A percentile compares a stretch with the other conserved stretches of the same genome.
Conservation (phyloP, 1,139 yeast genomes). For the Candida smagusa region DNA sequence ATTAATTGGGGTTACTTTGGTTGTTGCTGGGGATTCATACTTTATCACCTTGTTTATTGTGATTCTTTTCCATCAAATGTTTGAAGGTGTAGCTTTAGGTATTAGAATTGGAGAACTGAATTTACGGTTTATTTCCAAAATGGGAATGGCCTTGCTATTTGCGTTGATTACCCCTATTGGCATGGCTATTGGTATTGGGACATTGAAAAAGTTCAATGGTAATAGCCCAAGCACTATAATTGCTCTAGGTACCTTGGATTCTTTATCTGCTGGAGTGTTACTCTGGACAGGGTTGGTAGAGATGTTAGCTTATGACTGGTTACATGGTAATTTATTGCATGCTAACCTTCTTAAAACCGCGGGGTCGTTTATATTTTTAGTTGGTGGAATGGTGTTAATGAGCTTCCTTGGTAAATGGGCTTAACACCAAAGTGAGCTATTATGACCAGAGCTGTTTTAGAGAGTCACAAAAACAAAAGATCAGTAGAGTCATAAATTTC, state of each 20-base stretch:
- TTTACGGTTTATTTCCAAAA: slow-evolving; percentile 8
- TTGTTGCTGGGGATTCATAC: slow-evolving; percentile 25
- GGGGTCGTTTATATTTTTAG: slow-evolving; percentile 19
- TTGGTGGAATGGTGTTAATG: slow-evolving; percentile 35
- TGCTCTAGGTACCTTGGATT: slow-evolving; percentile 32
- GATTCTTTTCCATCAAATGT: slow-evolving; percentile 18
- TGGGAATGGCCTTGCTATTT: slow-evolving; percentile 17
- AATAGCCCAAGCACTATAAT: slow-evolving; percentile 27
- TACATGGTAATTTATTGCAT: slow-evolving; percentile 24
- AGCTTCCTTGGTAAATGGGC: slow-evolving; percentile 37
- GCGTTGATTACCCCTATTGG: slow-evolving; percentile 24
- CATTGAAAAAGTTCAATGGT: slow-evolving; percentile 25
- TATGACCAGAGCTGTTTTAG: too few relatives aligned
- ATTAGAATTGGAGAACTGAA: slow-evolving; percentile 15
- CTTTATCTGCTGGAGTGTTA: slow-evolving; percentile 33
- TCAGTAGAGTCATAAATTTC: too few relatives aligned
- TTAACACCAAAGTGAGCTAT: too few relatives aligned
- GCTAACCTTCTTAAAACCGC: slow-evolving; percentile 19
- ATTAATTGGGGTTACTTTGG: slow-evolving; percentile 23
- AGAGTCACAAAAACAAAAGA: too few relatives aligned
- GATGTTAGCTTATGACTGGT: slow-evolving; percentile 34
- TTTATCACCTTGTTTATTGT: slow-evolving; percentile 19
- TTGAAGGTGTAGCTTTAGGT: slow-evolving; percentile 19
- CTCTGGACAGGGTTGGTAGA: slow-evolving; percentile 34
- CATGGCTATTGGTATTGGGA: slow-evolving; percentile 29